Base-by-base conservation (phyloP, 2,329 filamentous ascomycete species). In the Pseudophaeomoniella oleicola region DNA sequence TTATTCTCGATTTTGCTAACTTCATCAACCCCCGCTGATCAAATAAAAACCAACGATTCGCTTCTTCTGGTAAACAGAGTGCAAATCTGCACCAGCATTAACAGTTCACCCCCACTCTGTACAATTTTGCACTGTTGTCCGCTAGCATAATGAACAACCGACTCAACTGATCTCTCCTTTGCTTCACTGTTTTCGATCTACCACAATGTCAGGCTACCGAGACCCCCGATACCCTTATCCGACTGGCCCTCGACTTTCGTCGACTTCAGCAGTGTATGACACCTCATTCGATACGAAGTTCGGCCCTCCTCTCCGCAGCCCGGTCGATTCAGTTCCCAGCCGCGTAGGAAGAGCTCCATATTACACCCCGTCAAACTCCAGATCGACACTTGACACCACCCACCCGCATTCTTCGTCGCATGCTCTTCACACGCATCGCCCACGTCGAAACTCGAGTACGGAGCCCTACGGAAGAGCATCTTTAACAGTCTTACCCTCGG, bases 401-500 rank as follows among this genome's bases (percentile, higher is more conserved):
- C 22, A 27, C n/a, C 22, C 22, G 6, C 22, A 27, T 27, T 6
- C 22, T 27, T 27, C 22, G 9, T 9, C 22, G 9, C 22, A 27
- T 27, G 6, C 22, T n/a, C 6, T 27, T 27, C 22, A 50, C 35
- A 29, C 46, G 19, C 40, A 46, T 16, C 42, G 47, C 16, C 46
- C 47, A n/a, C 42, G 47, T 16, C 36, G 38, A 29, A 48, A 50
- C 33, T 48, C 47, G 2, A 12, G 42, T 55, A 47, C 48, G 16
- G 44, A 55, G 4, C 40, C 44, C 12, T 46, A 53, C 36, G 51
- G 51, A 16, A 51, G 50, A 47, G 36, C 41, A 13, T 47, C 39
- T 16, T 39, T 38, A 27, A 32, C 38, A 33, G 41, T 37, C 35
- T 37, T 37, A 11, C 37, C 39, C 27, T 44, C 46, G 34, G 36